A percentile compares a stretch with the other conserved stretches of the same genome.
Evolutionary conservation across 176 grass and related monocot species (phyloP).

Genomic region (Lolium rigidum): DNA sequence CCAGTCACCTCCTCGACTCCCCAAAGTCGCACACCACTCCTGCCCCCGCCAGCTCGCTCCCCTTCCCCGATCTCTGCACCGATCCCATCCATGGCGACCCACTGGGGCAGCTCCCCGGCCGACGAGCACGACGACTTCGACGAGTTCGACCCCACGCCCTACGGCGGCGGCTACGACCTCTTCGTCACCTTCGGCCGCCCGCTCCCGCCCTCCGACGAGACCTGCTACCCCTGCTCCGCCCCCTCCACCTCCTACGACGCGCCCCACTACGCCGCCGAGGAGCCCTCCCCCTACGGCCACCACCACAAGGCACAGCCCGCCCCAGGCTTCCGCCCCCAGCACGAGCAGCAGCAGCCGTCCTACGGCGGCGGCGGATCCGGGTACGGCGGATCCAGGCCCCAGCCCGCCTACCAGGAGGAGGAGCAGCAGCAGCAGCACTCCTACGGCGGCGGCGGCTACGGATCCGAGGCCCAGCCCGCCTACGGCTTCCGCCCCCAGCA

Average conservation of each 20-base stretch:
- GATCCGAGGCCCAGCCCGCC: conserved; percentile 59
- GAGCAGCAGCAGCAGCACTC: conserved; percentile 39
- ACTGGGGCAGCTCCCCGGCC: not conserved
- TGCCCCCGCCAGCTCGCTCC: too few species aligned
- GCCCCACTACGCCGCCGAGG: conserved; percentile 68
- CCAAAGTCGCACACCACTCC: not conserved
- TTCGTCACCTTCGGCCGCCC: conserved; percentile 73
- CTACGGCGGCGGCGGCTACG: conserved; percentile 39
- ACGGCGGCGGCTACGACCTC: conserved; percentile 91
- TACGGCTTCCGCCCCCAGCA: conserved; percentile 55
- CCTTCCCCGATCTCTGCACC: not conserved
- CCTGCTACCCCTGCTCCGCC: conserved; percentile 70
- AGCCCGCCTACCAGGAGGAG: conserved; percentile 52
- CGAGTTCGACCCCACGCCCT: conserved; percentile 88
- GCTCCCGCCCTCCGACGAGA: conserved; percentile 84
- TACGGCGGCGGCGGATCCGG: conserved; percentile 28
- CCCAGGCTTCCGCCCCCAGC: conserved; percentile 66
- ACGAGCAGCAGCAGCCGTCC: conserved; percentile 47
- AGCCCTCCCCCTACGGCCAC: conserved; percentile 62
- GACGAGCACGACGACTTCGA: conserved; percentile 78
- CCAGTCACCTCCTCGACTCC: not conserved
- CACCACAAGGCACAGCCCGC: conserved; percentile 64
- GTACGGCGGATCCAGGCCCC: conserved; percentile 52
- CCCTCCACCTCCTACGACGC: conserved; percentile 76
- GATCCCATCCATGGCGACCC: conserved; percentile 35